phyloP scores from a whole-genome alignment of 345 rosid genomes.

The Durio zibethinus region DNA sequence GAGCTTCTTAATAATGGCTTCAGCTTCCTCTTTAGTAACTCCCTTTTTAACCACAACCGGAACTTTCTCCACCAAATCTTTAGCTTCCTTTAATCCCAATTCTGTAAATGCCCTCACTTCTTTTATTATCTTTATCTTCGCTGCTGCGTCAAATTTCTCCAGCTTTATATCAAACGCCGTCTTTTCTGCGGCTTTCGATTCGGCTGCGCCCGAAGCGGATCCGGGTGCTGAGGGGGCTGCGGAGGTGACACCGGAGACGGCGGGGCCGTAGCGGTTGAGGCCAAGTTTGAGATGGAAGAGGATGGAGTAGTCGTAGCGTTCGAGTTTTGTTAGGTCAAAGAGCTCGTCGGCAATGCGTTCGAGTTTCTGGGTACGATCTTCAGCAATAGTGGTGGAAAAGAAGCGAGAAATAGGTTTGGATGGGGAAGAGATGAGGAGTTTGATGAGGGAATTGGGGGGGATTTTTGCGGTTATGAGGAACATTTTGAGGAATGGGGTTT shows the following conservation, averaged over 20 bases:
- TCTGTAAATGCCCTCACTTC: constrained; percentile 78
- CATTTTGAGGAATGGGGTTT: constrained; percentile 11
- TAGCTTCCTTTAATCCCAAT: constrained; percentile 83
- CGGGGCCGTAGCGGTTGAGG: constrained; percentile 61
- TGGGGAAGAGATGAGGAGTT: constrained; percentile 19
- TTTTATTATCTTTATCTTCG: constrained; percentile 75
- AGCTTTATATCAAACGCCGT: constrained; percentile 76
- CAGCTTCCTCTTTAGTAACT: constrained; percentile 61
- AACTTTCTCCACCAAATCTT: constrained; percentile 80
- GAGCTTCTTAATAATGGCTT: constrained; percentile 61
- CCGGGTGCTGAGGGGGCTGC: constrained; percentile 25
- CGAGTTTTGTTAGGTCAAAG: constrained; percentile 63
- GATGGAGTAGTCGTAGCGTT: constrained; percentile 69
- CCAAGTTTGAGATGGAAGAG: constrained; percentile 75
- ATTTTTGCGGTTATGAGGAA: constrained; percentile 9
- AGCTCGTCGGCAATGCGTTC: constrained; percentile 82
- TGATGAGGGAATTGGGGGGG: constrained; percentile 23
- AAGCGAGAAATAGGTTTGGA: constrained; percentile 22
- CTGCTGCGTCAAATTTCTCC: constrained; percentile 70
- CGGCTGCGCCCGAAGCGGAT: constrained; percentile 26
- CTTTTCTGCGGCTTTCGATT: constrained; percentile 59
- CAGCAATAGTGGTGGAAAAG: constrained; percentile 30
- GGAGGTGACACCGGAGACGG: constrained; percentile 31
- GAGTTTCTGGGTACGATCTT: constrained; percentile 61
- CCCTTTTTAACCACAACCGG: constrained; percentile 75